Evolutionary conservation across 176 grass and related monocot species (phyloP), one percentile per base, ranked within the genome.

Genomic region (Oryza longistaminata): DNA sequence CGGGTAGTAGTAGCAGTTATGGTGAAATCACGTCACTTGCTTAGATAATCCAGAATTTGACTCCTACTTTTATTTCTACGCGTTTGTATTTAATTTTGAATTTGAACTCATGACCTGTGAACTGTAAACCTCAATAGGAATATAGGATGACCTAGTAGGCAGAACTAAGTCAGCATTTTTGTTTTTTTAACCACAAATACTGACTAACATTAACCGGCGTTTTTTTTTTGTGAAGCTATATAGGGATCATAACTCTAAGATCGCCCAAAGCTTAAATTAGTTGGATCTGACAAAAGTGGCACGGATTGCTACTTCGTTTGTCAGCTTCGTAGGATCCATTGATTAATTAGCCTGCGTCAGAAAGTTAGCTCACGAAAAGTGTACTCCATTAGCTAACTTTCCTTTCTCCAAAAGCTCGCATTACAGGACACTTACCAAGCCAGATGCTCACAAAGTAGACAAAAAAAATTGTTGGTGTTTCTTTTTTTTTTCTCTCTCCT

Each of bases 251-350:
- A 65, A 68, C 46, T 34, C 24, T 62, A 62, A 62, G 77, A 68
- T 16, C 34, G 25, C 33, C 26, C 39, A 39, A 75, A 70, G 82
- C 77, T 62, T 81, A 62, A 49, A 49, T 74, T 75, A 45, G 68
- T 74, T 43, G 62, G 79, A 90, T 83, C 84, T 78, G 79, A 83
- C 80, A 74, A 74, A 87, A 87, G 81, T 64, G 64, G 80, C 85
- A 83, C 85, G 74, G 74, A 52, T 16, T 68, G 53, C 84, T 79
- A 74, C 80, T 84, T 83, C 70, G 9, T 87, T 87, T 87, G 75
- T 70, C 85, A 87, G 74, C 35, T 84, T 87, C 85, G 21, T 75
- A 74, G 89, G 80, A 70, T 77, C 64, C 76, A 75, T 71, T 80
- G 58, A 85, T 89, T 49, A 67, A 67, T 58, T 82, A 87, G 61